Evolutionary conservation across 202 grass and related monocot species (phyloP).

Genomic region (Carex arenaria): DNA sequence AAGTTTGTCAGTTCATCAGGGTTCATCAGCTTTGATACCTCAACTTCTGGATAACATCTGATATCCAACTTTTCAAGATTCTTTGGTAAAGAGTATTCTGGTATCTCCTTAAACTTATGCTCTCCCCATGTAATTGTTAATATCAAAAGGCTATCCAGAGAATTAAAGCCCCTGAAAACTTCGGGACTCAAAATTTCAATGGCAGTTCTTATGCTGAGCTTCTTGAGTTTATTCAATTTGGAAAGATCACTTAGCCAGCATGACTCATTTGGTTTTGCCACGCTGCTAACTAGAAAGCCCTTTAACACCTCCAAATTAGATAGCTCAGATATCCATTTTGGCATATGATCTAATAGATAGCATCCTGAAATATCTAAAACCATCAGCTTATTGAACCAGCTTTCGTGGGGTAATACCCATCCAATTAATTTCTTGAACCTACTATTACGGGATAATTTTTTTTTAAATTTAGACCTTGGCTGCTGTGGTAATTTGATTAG

Average conservation of each 20-base stretch:
- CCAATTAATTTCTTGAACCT: no score
- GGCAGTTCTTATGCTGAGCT: slow-evolving; percentile 52
- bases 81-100: slow-evolving; percentile 22
- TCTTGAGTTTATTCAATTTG: slow-evolving; percentile 44
- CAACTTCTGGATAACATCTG: slow-evolving; percentile 38
- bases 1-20: neutral
- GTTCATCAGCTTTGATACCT: neutral
- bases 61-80: slow-evolving; percentile 50
- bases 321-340: slow-evolving; percentile 42
- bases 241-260: slow-evolving; percentile 37
- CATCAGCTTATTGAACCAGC: slow-evolving; percentile 36
- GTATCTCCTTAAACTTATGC: neutral
- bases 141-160: slow-evolving; percentile 22
- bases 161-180: slow-evolving; percentile 33
- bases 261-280: slow-evolving; percentile 27
- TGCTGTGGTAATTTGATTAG: slow-evolving; percentile 34
- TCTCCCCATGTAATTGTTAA: slow-evolving; percentile 55
- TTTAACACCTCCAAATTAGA: slow-evolving; percentile 57
- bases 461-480: neutral
- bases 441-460: no score
- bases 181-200: neutral
- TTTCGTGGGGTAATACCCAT: no score
- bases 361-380: slow-evolving; percentile 63
- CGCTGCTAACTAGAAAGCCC: slow-evolving; percentile 52
- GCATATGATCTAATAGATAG: slow-evolving; percentile 46